Conservation (phyloP, 2,329 filamentous ascomycete species). For the Aspergillus sp. region DNA sequence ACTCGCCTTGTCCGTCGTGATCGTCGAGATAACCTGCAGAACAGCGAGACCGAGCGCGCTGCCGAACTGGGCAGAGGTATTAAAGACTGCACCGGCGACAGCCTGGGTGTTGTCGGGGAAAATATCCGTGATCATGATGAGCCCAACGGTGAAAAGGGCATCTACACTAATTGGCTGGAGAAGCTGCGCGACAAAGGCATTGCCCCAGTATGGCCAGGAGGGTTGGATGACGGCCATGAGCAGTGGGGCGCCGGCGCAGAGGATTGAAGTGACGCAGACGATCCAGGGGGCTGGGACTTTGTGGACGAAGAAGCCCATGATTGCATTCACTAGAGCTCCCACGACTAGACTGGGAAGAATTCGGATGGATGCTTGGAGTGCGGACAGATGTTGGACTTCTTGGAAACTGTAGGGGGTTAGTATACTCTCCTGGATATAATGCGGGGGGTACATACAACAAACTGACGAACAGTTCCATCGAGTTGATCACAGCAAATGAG, state of each 20-base stretch:
- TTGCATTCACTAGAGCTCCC: slow-evolving; percentile 41
- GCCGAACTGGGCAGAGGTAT: slow-evolving; percentile 56
- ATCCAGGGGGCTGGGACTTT: slow-evolving; percentile 28
- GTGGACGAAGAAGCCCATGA: slow-evolving; percentile 46
- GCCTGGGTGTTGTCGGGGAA: slow-evolving; percentile 57
- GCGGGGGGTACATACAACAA: background rate
- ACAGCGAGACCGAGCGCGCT: slow-evolving; percentile 36
- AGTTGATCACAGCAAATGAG: background rate
- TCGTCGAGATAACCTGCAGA: slow-evolving; percentile 25
- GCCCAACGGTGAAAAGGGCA: slow-evolving; percentile 17
- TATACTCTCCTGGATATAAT: no score
- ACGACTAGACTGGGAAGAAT: slow-evolving; percentile 47
- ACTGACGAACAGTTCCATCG: slow-evolving; percentile 6
- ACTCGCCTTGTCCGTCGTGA: slow-evolving; percentile 16
- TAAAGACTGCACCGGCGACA: slow-evolving; percentile 61
- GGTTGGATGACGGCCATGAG: no score
- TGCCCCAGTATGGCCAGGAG: slow-evolving; percentile 27
- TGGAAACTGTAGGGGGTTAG: slow-evolving; percentile 40
- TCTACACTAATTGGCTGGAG: background rate
- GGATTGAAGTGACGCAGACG: slow-evolving; percentile 35
- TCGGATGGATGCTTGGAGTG: slow-evolving; percentile 46
- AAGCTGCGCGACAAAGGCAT: slow-evolving; percentile 33
- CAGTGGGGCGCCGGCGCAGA: slow-evolving; percentile 20
- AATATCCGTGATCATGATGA: slow-evolving; percentile 55
- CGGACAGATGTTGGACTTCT: slow-evolving; percentile 48